phyloP scores from a whole-genome alignment of 768 basidiomycete genomes.

The Leccinellum rugosiceps region DNA sequence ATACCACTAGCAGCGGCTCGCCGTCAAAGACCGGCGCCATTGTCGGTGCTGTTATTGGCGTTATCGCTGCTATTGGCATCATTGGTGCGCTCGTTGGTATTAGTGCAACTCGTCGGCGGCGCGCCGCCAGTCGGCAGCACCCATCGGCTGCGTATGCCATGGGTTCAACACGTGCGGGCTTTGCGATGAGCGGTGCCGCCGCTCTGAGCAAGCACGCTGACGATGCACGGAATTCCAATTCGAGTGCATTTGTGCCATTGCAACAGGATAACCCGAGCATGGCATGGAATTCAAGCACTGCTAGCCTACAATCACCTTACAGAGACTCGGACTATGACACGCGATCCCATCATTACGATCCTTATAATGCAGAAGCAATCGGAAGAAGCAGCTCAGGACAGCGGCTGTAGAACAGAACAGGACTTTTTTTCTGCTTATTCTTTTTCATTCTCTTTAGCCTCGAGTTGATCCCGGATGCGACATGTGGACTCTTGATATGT shows the following conservation, averaged over 20 bases:
- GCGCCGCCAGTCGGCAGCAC: slow-evolving; percentile 34
- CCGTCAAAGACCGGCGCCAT: slow-evolving; percentile 26
- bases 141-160: slow-evolving; percentile 38
- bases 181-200: slow-evolving; percentile 19
- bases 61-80: slow-evolving; percentile 28
- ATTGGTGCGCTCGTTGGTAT: slow-evolving; percentile 41
- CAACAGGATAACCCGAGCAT: slow-evolving; percentile 57
- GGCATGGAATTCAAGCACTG: slow-evolving; percentile 56
- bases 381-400: slow-evolving; percentile 26
- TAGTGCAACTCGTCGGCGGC: slow-evolving; percentile 48
- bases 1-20: slow-evolving; percentile 17
- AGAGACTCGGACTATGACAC: slow-evolving; percentile 28
- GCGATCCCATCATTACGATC: slow-evolving; percentile 22
- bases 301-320: slow-evolving; percentile 42
- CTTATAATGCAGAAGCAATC: slow-evolving; percentile 22
- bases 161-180: slow-evolving; percentile 32
- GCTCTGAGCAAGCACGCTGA: slow-evolving; percentile 23
- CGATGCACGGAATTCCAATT: slow-evolving; percentile 48
- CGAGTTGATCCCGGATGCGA: neutral
- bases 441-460: neutral
- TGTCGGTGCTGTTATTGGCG: slow-evolving; percentile 30
- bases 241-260: slow-evolving; percentile 70
- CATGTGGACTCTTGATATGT: slow-evolving; percentile 6
- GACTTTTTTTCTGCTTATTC: neutral
- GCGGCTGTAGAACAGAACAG: slow-evolving; percentile 20